Percentiles rank a stretch among this genome's conserved stretches.
phyloP scores from a whole-genome alignment of 2,329 filamentous ascomycete genomes.

The Xylaria sp. region DNA sequence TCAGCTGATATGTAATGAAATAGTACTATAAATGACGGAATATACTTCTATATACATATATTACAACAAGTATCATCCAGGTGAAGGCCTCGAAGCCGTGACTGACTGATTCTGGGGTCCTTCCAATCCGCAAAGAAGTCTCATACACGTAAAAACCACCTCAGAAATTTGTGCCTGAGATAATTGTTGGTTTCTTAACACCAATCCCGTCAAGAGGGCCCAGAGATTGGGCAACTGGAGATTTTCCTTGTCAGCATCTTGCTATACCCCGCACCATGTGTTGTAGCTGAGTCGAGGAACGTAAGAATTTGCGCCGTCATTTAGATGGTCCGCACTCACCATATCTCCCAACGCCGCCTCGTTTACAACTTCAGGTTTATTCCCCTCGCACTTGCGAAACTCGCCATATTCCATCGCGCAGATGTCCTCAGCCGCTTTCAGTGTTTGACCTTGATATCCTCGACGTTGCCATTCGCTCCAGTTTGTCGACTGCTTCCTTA shows the following conservation, averaged over 20 bases:
- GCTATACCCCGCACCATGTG: neutral
- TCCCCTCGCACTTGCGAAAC: slow-evolving; percentile 10
- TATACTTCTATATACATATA: neutral
- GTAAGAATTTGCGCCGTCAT: neutral
- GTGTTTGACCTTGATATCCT: slow-evolving; percentile 19
- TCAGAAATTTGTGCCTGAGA: slow-evolving; percentile 25
- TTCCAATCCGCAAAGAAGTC: slow-evolving; percentile 17
- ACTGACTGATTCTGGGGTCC: slow-evolving; percentile 4
- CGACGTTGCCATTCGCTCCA: slow-evolving; percentile 24
- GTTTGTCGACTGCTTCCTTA: slow-evolving; percentile 21
- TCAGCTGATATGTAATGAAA: too few species aligned
- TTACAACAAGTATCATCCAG: slow-evolving; percentile 3
- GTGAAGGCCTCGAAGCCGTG: slow-evolving; percentile 12
- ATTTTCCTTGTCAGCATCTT: slow-evolving; percentile 5
- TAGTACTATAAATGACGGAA: neutral
- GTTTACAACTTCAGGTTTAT: neutral
- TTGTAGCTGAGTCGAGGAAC: neutral
- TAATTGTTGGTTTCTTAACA: slow-evolving; percentile 22
- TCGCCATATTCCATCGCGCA: slow-evolving; percentile 12
- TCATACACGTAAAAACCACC: slow-evolving; percentile 12
- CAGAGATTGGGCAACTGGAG: slow-evolving; percentile 26
- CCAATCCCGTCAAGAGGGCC: slow-evolving; percentile 19
- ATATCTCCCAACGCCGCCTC: slow-evolving; percentile 14
- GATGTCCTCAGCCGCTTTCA: slow-evolving; percentile 23
- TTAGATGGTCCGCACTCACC: slow-evolving; percentile 18